Evolutionary conservation across 129 eudicot genomes (phyloP), one percentile per base, ranked within the genome.

Genomic region (Helichrysum umbraculigerum): DNA sequence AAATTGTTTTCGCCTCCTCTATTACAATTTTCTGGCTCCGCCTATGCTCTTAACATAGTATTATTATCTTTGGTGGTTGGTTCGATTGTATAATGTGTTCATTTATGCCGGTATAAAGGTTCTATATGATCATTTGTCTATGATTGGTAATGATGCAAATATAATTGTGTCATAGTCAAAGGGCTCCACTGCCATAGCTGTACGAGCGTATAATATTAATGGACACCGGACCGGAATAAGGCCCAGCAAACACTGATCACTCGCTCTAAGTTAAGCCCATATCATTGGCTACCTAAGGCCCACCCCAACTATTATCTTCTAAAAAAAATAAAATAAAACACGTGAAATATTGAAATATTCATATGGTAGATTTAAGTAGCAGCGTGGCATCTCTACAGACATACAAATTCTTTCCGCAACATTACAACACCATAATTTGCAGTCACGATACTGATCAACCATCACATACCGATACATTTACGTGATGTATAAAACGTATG

Each of bases 211-310:
- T 75, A 47, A 50, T 65, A 64, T 47, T 59, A 47, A 75, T 75
- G 71, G 51, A 6, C 63, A 61, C 28, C 28, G 28, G 28, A 25
- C 28, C 28, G 29, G 28, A 44, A 0, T 3, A 11, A 65, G 79
- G 79, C 79, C 72, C 79, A 75, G 30, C 8, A 65, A 65, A n/a
- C 16, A n/a, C 10, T 74, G 33, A 65, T 75, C 5, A 30, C 65
- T 47, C 52, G 54, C 72, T 75, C 12, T 47, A 29, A 33, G 1
- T 44, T 47, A 44, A 75, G 72, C 79, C 79, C 79, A 47, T 29
- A 65, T 64, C 6, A 75, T 64, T 32, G 11, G 5, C 10, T 50
- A 47, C 3, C 14, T n/a, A 19, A 75, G 79, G 52, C 72, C 79
- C 72, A 65, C 42, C 6, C 79, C 72, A 32, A 75, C 7, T 42